Evolutionary conservation across 2,329 filamentous ascomycete species (phyloP).

Genomic region (Cladosporium sp.): DNA sequence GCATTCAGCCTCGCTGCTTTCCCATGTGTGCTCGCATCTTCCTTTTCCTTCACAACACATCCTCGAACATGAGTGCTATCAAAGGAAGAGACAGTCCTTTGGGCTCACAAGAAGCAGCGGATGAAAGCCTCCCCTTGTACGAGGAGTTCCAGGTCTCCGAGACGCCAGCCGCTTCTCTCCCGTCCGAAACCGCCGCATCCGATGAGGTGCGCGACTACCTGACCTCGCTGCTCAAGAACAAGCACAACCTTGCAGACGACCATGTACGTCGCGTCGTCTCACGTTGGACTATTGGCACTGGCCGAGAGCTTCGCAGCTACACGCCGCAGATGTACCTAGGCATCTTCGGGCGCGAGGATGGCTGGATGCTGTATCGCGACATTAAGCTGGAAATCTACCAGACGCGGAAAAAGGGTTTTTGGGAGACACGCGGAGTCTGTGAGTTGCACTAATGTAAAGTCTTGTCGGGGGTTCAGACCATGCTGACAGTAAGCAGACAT

Average conservation of each 20-base stretch:
- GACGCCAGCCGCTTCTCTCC: neutral
- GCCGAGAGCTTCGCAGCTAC: constrained; percentile 15
- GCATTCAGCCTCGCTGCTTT: no score
- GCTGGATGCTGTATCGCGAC: constrained; percentile 18
- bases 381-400: constrained; percentile 3
- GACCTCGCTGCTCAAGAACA: constrained; percentile 3
- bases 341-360: constrained; percentile 17
- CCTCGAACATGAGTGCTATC: neutral
- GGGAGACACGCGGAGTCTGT: neutral
- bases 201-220: constrained; percentile 18
- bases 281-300: constrained; percentile 18
- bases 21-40: no score
- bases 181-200: constrained; percentile 11
- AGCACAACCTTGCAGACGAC: neutral
- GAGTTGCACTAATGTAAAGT: neutral
- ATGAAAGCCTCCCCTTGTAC: neutral
- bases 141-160: neutral
- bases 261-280: constrained; percentile 14
- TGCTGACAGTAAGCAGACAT: neutral
- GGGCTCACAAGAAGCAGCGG: neutral
- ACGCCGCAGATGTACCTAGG: constrained; percentile 14
- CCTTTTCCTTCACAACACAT: no score
- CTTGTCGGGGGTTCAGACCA: no score
- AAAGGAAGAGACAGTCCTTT: neutral
- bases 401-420: neutral